A percentile compares a stretch with the other conserved stretches of the same genome.
Evolutionary conservation across 768 basidiomycete species (phyloP).

Genomic region (Calocera viscosa): DNA sequence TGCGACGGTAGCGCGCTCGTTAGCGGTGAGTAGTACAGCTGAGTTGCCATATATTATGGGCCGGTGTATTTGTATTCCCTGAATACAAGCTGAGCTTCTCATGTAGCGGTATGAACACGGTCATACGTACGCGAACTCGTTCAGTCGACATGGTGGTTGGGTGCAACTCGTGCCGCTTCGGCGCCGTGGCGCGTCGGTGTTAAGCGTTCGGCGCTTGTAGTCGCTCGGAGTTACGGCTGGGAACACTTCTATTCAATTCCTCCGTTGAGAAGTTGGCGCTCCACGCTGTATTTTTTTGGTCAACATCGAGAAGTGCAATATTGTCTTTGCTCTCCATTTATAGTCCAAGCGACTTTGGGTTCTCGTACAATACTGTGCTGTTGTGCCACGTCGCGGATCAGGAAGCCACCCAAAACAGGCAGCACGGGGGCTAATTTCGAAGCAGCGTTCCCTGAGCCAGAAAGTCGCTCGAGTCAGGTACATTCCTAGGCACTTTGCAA

Average conservation of each 20-base stretch:
- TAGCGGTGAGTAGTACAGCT: slow-evolving; percentile 59
- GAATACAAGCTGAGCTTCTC: background rate
- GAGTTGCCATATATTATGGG: slow-evolving; percentile 95
- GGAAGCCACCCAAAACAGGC: too few relatives aligned
- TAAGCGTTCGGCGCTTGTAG: background rate
- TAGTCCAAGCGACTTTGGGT: too few relatives aligned
- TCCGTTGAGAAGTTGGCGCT: too few relatives aligned
- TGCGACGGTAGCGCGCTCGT: slow-evolving; percentile 44
- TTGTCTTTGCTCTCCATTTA: too few relatives aligned
- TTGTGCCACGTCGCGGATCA: too few relatives aligned
- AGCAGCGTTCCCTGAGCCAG: background rate
- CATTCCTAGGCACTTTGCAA: background rate
- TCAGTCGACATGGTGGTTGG: background rate
- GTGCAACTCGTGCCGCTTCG: background rate
- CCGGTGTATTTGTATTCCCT: slow-evolving; percentile 80
- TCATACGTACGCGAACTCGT: background rate
- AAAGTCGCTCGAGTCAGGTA: slow-evolving; percentile 8
- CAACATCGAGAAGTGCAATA: too few relatives aligned
- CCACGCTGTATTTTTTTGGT: too few relatives aligned
- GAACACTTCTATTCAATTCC: too few relatives aligned
- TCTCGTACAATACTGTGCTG: too few relatives aligned
- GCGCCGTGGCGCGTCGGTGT: background rate
- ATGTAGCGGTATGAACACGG: background rate
- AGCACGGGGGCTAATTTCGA: background rate
- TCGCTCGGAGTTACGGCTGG: too few relatives aligned